Evolutionary conservation across 495 filamentous ascomycete genomes (phyloP), one percentile per base, ranked within the genome.

Genomic region (Xylaria flabelliformis): DNA sequence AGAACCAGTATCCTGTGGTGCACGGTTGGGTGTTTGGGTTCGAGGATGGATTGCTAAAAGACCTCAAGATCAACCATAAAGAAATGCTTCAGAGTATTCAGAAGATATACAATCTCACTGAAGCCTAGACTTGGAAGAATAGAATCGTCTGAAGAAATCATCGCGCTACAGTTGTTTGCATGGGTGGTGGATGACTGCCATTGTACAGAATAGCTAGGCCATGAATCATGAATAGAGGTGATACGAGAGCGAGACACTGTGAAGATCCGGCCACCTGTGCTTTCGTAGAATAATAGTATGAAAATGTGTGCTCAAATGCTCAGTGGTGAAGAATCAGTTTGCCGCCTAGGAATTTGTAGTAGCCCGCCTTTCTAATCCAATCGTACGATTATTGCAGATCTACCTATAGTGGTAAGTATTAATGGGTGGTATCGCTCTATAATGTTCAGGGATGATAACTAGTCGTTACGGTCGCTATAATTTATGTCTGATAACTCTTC

Each of bases 21-120:
- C 86, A 88, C 74, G 87, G 84, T 61, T 88, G 87, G 87, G 86
- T 88, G 66, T 88, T 88, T 79, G 83, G 81, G 46, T 86, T 88
- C 70, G 74, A 83, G 63, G 83, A 87, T 66, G 86, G 86, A 3
- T 62, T 85, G 65, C 78, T 88, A 63, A 88, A 85, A 78, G 86
- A 88, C 72, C 76, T 88, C n/a, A 78, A 87, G 75, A 76, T 87
- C 8, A 80, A 87, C 59, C 83, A 84, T 58, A 73, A 82, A 75
- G 78, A 71, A 26, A 81, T 84, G 76, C 77, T 88, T 42, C 73
- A 73, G 62, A 75, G 82, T 29, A 85, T 87, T 44, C 85, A 87
- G 78, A 88, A 88, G 85, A 87, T 88, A 63, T 88, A 88, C 67
- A 85, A 86, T 74, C 78, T 86, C 26, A 84, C 83, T 0, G 78